These are phyloP conservation scores for Daldinia sp. DNA, from an alignment of 2,329 filamentous ascomycete species.

Conservation along the genomic window DNA sequence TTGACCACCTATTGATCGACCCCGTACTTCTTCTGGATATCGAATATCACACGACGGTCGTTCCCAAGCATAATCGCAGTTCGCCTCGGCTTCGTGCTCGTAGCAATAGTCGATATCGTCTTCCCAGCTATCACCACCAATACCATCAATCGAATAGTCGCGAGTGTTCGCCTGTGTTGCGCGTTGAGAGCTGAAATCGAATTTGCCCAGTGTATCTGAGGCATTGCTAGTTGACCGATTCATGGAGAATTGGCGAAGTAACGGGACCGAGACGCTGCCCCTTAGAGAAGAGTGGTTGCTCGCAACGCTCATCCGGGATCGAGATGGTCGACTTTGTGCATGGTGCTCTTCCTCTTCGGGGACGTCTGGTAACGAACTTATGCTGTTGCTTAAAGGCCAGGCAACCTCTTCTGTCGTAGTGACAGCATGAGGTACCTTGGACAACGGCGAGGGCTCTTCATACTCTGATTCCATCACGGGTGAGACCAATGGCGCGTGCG, in stretches of 20 bases:
- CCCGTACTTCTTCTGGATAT: constrained; percentile 48
- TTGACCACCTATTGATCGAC: constrained; percentile 5
- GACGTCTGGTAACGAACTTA: constrained; percentile 66
- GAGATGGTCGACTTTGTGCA: constrained; percentile 55
- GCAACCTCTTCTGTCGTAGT: constrained; percentile 59
- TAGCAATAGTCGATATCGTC: constrained; percentile 79
- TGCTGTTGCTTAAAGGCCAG: constrained; percentile 59
- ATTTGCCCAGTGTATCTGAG: constrained; percentile 65
- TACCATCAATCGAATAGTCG: constrained; percentile 46
- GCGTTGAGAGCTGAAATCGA: constrained; percentile 57
- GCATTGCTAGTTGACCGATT: constrained; percentile 59
- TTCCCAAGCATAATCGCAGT: constrained; percentile 76
- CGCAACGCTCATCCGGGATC: constrained; percentile 59
- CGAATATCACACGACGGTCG: constrained; percentile 64
- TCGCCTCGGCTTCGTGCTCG: constrained; percentile 74
- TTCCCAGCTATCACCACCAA: constrained; percentile 69
- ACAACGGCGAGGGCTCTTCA: constrained; percentile 18
- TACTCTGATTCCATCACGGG: constrained; percentile 29
- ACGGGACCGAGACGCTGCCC: constrained; percentile 67
- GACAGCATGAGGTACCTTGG: constrained; percentile 55
- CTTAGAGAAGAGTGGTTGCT: constrained; percentile 66
- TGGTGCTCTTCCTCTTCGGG: constrained; percentile 72
- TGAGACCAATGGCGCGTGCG: constrained; percentile 21
- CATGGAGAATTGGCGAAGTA: constrained; percentile 61
- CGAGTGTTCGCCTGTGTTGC: constrained; percentile 48